Conservation (phyloP, 108 stramenopile genomes). For the Conticribra guillardii region DNA sequence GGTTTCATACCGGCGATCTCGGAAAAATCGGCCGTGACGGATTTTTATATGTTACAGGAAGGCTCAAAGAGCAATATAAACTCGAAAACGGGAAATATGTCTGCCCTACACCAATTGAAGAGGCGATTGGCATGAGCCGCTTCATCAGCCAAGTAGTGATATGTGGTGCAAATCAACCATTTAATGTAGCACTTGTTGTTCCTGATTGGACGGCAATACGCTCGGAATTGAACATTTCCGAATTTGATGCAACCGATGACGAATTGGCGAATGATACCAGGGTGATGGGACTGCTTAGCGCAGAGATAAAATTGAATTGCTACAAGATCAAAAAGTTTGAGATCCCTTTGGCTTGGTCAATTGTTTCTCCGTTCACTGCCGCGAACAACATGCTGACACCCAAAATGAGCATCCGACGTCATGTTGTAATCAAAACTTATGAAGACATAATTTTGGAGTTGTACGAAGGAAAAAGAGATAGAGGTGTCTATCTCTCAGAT, state of each 20-base stretch:
- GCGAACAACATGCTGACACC: constrained; percentile 94
- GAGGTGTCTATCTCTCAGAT: constrained; percentile 8
- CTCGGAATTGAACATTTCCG: constrained; percentile 51
- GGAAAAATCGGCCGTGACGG: constrained; percentile 71
- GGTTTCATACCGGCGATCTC: constrained; percentile 90
- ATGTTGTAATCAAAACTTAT: constrained; percentile 87
- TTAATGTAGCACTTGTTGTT: constrained; percentile 89
- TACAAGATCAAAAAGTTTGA: constrained; percentile 87
- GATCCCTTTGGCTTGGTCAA: constrained; percentile 54
- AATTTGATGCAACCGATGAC: constrained; percentile 58
- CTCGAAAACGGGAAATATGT: constrained; percentile 98
- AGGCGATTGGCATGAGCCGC: constrained; percentile 81
- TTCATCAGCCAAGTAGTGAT: constrained; percentile 93
- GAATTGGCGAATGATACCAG: constrained; percentile 72
- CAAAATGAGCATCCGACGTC: constrained; percentile 92
- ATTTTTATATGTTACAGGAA: constrained; percentile 74
- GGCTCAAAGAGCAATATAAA: constrained; percentile 93
- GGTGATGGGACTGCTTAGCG: constrained; percentile 71
- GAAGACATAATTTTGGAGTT: constrained; percentile 66
- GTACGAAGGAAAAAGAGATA: constrained; percentile 61
- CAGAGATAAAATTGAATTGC: constrained; percentile 69
- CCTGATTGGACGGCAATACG: constrained; percentile 88
- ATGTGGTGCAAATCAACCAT: constrained; percentile 87
- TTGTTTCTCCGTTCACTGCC: constrained; percentile 87
- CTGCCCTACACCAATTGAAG: constrained; percentile 91